phyloP scores from a whole-genome alignment of 352 stramenopile genomes.

The Phytophthora sojae region DNA sequence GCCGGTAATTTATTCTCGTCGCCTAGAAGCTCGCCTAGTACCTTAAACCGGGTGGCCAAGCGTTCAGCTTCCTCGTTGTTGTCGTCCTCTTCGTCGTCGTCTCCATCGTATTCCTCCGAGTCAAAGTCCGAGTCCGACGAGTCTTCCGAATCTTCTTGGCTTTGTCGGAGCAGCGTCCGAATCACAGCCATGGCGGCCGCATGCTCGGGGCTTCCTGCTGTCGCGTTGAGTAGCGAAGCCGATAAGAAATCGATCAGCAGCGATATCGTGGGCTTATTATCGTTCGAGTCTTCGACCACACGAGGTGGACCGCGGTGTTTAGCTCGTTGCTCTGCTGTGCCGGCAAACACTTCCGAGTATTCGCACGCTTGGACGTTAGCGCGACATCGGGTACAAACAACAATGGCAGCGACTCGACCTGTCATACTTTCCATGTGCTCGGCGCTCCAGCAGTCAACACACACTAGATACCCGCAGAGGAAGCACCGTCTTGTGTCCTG shows the following conservation, averaged over 20 bases:
- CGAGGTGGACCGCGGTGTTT: conserved; percentile 15
- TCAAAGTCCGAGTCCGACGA: neutral
- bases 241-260: conserved; percentile 37
- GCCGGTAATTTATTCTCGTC: conserved; percentile 11
- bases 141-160: neutral
- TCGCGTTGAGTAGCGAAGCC: conserved; percentile 18
- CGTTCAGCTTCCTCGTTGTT: neutral
- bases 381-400: conserved; percentile 34
- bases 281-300: conserved; percentile 9
- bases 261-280: conserved; percentile 11
- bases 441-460: conserved; percentile 31
- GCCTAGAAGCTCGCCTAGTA: conserved; percentile 7
- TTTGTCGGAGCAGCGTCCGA: conserved; percentile 26
- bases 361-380: conserved; percentile 31
- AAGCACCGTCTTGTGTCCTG: conserved; percentile 33
- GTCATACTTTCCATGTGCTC: conserved; percentile 33
- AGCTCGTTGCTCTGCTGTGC: conserved; percentile 18
- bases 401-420: conserved; percentile 24
- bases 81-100: conserved; percentile 11
- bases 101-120: neutral
- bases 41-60: neutral
- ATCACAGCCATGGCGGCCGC: conserved; percentile 28
- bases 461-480: conserved; percentile 40
- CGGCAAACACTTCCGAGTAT: conserved; percentile 35
- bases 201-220: conserved; percentile 19